phyloP scores from a whole-genome alignment of 2,329 filamentous ascomycete species.

The Juglanconis oblonga region DNA sequence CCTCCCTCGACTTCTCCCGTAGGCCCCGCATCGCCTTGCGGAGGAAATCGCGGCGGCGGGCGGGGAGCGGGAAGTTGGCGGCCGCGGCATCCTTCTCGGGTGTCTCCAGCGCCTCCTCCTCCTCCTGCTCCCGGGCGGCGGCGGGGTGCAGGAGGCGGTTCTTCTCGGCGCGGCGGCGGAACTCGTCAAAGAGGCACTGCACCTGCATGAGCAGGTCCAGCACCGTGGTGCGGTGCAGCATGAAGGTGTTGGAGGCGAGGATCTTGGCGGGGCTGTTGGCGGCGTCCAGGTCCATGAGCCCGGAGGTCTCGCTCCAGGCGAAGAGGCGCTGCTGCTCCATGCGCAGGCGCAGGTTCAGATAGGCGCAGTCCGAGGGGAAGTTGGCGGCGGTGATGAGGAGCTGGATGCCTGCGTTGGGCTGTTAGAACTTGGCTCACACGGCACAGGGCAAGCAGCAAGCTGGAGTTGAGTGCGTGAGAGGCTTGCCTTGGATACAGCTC shows the following conservation, averaged over 20 bases:
- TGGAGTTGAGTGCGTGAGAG: neutral
- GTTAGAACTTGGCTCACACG: neutral
- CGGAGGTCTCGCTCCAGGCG: conserved; percentile 48
- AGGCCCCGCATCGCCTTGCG: conserved; percentile 40
- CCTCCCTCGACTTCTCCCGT: conserved; percentile 34
- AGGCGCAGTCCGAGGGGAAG: conserved; percentile 46
- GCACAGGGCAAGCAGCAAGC: no score
- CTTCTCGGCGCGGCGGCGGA: conserved; percentile 38
- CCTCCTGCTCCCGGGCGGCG: conserved; percentile 15
- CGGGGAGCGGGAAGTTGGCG: conserved; percentile 43
- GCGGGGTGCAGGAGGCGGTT: conserved; percentile 32
- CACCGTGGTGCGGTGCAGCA: conserved; percentile 46
- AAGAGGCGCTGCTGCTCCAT: conserved; percentile 50
- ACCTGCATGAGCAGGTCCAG: conserved; percentile 46
- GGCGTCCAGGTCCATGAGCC: conserved; percentile 41
- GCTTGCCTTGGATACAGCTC: conserved; percentile 41
- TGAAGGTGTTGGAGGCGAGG: conserved; percentile 45
- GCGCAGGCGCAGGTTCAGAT: conserved; percentile 45
- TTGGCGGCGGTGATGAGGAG: conserved; percentile 45
- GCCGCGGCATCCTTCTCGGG: conserved; percentile 43
- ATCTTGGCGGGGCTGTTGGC: conserved; percentile 37
- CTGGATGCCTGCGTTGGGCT: conserved; percentile 36
- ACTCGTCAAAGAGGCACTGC: conserved; percentile 45
- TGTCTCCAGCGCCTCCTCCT: conserved; percentile 8
- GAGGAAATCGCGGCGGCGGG: conserved; percentile 39